Conservation (phyloP, 176 grass and related monocot genomes). For the Hsuehochloa calcarea region DNA sequence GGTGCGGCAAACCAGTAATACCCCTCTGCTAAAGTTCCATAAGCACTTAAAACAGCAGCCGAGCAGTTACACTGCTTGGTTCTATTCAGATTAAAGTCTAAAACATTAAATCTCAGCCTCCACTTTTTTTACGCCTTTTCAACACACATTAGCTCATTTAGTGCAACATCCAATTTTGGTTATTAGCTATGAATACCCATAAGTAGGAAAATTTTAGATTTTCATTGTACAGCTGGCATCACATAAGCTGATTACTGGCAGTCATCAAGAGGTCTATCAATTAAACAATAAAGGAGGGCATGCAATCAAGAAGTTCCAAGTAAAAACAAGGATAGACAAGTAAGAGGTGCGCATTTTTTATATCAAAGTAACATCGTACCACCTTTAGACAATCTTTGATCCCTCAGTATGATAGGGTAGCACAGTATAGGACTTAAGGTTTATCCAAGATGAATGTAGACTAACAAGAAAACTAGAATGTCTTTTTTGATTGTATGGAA, state of each 20-base stretch:
- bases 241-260: background rate
- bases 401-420: background rate
- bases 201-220: background rate
- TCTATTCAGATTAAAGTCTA: background rate
- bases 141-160: background rate
- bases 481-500: background rate
- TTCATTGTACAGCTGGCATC: background rate
- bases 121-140: background rate
- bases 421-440: background rate
- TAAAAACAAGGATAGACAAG: background rate
- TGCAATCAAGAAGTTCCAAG: slow-evolving; percentile 14
- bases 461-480: slow-evolving; percentile 29
- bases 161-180: background rate
- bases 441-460: background rate
- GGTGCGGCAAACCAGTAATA: background rate
- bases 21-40: background rate
- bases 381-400: background rate
- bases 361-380: slow-evolving; percentile 5
- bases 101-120: background rate
- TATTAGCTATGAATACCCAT: background rate
- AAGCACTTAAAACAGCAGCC: background rate
- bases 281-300: slow-evolving; percentile 1
- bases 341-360: background rate
- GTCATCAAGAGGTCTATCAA: slow-evolving; percentile 15
- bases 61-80: background rate